Evolutionary conservation across 108 stramenopile genomes (phyloP), one percentile per base, ranked within the genome.

Genomic region (Cyclotella distinguenda): DNA sequence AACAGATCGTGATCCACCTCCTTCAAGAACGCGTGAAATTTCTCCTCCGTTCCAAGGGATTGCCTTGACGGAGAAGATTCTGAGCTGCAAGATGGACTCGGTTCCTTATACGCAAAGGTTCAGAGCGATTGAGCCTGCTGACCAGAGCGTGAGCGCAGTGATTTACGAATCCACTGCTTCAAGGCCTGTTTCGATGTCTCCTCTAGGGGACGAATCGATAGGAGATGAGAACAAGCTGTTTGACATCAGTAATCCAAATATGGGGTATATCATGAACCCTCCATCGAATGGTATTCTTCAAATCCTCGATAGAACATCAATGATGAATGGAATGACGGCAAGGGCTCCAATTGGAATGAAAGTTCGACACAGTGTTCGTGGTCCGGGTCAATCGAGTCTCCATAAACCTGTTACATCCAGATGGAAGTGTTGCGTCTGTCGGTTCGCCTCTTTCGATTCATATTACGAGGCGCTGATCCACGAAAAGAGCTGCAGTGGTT

Each of bases 351-450:
- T 22, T 19, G 23, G 15, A 49, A 49, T 49, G 48, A 19, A 22
- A 49, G 23, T 16, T 49, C 48, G 12, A 49, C 12, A 19, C 21
- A 26, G 23, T 19, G 13, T 49, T 15, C 48, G 23, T 22, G 48
- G 40, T 5, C 19, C 48, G 3, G 19, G 4, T 12, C 21, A 26
- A 49, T 28, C 9, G 4, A 27, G 18, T 1, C 27, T 31, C 46
- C 21, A 35, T 56, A 27, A 30, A 6, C 16, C 58, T 8, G 3
- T 7, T 47, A 23, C 22, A n/a, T 13, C 12, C 6, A 15, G 8
- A n/a, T 62, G 60, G 60, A 62, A 44, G 9, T 62, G 60, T 22
- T 40, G 43, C 22, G 60, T 62, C 9, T 62, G 60, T 42, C 32
- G 60, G 45, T 62, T 27, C 21, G 60, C 60, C 15, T 33, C 60